Evolutionary conservation across 352 stramenopile species (phyloP).

Genomic region (Blastocystis sp.): DNA sequence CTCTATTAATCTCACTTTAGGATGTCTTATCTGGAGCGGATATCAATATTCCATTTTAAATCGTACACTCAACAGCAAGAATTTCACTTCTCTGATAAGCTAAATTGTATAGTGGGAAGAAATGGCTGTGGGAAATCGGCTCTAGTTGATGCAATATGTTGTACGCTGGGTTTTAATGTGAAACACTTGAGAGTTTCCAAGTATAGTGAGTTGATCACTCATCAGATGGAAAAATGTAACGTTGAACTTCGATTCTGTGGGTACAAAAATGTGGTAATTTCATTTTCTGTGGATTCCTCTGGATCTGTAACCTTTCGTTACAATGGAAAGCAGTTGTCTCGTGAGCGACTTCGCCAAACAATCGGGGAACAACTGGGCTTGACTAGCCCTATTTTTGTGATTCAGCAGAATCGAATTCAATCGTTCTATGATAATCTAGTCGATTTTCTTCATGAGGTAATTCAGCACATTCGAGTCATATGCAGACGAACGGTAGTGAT

Average conservation of each 20-base stretch:
- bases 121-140: slow-evolving; percentile 38
- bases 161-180: background rate
- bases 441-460: slow-evolving; percentile 1
- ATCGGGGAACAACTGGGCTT: background rate
- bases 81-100: background rate
- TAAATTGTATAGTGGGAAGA: slow-evolving; percentile 13
- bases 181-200: background rate
- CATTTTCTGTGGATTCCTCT: background rate
- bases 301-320: background rate
- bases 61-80: background rate
- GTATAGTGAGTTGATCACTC: slow-evolving; percentile 18
- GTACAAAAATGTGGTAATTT: background rate
- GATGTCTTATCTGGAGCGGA: background rate
- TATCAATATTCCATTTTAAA: background rate
- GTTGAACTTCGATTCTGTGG: background rate
- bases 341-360: background rate
- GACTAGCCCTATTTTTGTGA: background rate
- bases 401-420: slow-evolving; percentile 36
- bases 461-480: background rate
- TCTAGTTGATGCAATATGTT: slow-evolving; percentile 24
- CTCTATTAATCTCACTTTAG: background rate
- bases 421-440: background rate
- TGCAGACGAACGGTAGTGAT: background rate
- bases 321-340: background rate
- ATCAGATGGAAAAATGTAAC: background rate